Base-by-base conservation (phyloP, 176 grass and related monocot species). In the Paspalum notatum region DNA sequence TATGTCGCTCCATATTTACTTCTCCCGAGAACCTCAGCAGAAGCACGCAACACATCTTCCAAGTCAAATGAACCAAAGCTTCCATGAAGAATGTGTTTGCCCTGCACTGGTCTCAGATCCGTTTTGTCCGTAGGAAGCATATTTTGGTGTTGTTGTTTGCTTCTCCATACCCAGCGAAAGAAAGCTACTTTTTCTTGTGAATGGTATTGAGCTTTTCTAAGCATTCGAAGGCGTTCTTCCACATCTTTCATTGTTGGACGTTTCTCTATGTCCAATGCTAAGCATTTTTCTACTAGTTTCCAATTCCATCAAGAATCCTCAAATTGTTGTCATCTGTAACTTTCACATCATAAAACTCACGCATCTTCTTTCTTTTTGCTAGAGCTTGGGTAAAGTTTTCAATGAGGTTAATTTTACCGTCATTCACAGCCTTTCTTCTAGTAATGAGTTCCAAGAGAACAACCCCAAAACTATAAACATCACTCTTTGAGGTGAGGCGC, bases 381-480 rank as follows among this genome's bases (percentile, higher is more conserved):
- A 2, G 6, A 37, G 57, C 57, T 77, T 63, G 24, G 32, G 15
- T 5, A 5, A 63, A 62, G 1, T 26, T 49, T 48, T 48, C 25
- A 38, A 10, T 32, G 17, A 72, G 43, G 44, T 2, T 49, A 13
- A 62, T 9, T 49, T 49, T 24, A 27, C 10, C 44, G 27, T 7
- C 58, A 46, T 38, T 57, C 12, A 11, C 25, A 6, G 5, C 43
- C 25, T 27, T 62, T 49, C 42, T 49, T 18, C 24, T 49, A 26
- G 75, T 63, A 14, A 82, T 76, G 4, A 61, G 58, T 26, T 61
- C 58, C 58, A 61, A 14, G 24, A 61, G 58, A 61, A 61, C 58
- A 61, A 61, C 5, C 27, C 58, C 24, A 61, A 61, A 61, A 27
- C 58, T 61, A 61, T 61, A 61, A 61, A 61, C 58, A 61, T 61